Base-by-base conservation (phyloP, 2,329 filamentous ascomycete species). In the Phialophora chinensis region DNA sequence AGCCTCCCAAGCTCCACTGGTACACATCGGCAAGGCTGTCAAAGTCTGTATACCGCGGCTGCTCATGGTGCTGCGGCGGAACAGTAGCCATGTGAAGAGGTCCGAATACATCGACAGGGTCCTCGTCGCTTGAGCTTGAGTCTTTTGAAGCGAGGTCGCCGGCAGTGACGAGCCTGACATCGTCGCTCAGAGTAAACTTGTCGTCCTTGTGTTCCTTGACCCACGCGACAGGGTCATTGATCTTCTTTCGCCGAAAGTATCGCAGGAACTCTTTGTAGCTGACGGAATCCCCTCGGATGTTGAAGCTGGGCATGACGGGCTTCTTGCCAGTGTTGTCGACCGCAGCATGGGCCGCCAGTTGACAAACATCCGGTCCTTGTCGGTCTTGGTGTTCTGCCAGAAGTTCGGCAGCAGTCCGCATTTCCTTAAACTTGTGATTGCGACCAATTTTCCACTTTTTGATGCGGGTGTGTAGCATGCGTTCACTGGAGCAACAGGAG, bases 401-500 rank as follows among this genome's bases (percentile, higher is more conserved):
- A 38, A 65, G 55, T 11, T 58, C 17, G 27, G 61, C 57, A 29
- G 65, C 65, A 27, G 62, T 57, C 17, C 38, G 7, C 65, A 67
- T 67, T n/a, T 67, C 65, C 10, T 50, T 25, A 4, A 31, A 57
- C 23, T 61, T 67, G 20, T 61, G 61, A 29, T 67, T 67, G 53
- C 61, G 55, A 17, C 59, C 61, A 8, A 63, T 55, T 54, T 65
- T 57, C 65, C 65, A 67, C 25, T 53, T 42, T 55, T 49, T 47
- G 38, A 67, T 61, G n/a, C 62, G 55, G 0, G 61, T 65, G 27
- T 65, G 62, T 29, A 68, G 63, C 63, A 66, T 66, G n/a, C 62
- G 62, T 25, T 66, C 59, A 55, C 66, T 66, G 31, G 29, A 44
- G 29, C 14, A 8, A 42, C 3, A 55, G 35, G n/a, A 14, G 25